A percentile compares a stretch with the other conserved stretches of the same genome.
Conservation (phyloP, 352 stramenopile genomes). For the Pythium rhizo-oryzae region DNA sequence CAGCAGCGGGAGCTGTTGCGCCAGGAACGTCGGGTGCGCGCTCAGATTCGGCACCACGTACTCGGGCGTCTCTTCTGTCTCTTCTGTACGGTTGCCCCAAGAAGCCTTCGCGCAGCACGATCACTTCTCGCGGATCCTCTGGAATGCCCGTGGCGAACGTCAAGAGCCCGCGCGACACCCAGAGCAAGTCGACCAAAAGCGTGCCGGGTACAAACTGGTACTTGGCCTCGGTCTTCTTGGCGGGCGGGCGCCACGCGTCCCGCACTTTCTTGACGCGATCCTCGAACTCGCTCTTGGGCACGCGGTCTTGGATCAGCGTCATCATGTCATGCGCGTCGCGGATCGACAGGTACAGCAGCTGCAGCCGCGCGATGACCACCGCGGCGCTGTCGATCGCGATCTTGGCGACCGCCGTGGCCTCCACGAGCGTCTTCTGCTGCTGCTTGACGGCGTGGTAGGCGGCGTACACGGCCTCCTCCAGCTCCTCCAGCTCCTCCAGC, state of each 20-base stretch:
- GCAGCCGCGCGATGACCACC: neutral
- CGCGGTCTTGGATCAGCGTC: neutral
- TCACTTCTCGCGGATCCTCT: neutral
- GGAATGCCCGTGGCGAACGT: conserved; percentile 13
- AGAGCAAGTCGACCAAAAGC: too few relatives aligned
- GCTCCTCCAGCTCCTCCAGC: conserved; percentile 13
- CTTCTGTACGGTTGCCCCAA: conserved; percentile 13
- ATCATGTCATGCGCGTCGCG: neutral
- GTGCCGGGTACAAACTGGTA: too few relatives aligned
- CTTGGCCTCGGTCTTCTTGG: too few relatives aligned
- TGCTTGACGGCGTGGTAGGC: conserved; percentile 6
- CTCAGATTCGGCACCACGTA: neutral
- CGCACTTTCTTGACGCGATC: too few relatives aligned
- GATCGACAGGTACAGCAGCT: conserved; percentile 13
- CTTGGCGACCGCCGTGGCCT: conserved; percentile 8
- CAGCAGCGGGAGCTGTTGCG: neutral
- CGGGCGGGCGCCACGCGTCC: too few relatives aligned
- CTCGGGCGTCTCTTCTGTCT: neutral
- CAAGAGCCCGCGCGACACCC: conserved; percentile 1
- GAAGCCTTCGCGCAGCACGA: conserved; percentile 9
- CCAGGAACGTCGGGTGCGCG: neutral
- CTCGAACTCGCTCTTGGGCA: too few relatives aligned
- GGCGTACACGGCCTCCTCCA: conserved; percentile 15
- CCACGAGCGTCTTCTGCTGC: conserved; percentile 2
- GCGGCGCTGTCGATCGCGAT: neutral